Evolutionary conservation across 306 rosid species (phyloP), one percentile per base, ranked within the genome.

Genomic region (Quillaja saponaria): DNA sequence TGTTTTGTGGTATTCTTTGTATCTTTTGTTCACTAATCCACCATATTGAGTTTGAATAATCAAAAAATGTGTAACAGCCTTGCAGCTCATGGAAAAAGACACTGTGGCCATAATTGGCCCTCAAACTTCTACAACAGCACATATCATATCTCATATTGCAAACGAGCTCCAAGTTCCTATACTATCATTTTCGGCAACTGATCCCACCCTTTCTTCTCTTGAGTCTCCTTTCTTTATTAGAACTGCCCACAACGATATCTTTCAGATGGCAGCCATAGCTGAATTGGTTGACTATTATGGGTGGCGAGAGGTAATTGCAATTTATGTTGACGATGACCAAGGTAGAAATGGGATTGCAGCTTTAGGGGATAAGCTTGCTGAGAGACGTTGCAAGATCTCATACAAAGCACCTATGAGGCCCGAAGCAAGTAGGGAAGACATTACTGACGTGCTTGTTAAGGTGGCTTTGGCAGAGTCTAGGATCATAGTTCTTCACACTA

Each of bases 71-170:
- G 41, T 61, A 44, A 65, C 89, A 94, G 99, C 96, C 68, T 52
- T 89, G 85, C 78, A 86, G 65, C 80, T 89, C 65, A 89, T 94
- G 97, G 95, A 87, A 90, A 87, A 80, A 44, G 86, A 85, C 69
- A 81, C 66, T 3, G 42, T 87, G 6, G 97, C 96, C 63, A 80
- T 89, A 60, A 70, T 94, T 49, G 97, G 99, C 7, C 99, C 99
- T 2, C 99, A 94, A 71, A 89, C 99, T 56, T 94, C 99, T 54
- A 96, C 83, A 5, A 91, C 85, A 74, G 92, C 97, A 3, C 99
- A 89, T 77, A 78, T 85, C 64, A 68, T 85, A 65, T 85, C 95
- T 57, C 91, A 94, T 62, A 80, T 94, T 33, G 95, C 95, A n/a
- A 83, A 78, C 66, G 99, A 89, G 68, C 95, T 94, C 55, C 75